phyloP scores from a whole-genome alignment of 2,329 filamentous ascomycete genomes.

The Colletotrichum sp. region DNA sequence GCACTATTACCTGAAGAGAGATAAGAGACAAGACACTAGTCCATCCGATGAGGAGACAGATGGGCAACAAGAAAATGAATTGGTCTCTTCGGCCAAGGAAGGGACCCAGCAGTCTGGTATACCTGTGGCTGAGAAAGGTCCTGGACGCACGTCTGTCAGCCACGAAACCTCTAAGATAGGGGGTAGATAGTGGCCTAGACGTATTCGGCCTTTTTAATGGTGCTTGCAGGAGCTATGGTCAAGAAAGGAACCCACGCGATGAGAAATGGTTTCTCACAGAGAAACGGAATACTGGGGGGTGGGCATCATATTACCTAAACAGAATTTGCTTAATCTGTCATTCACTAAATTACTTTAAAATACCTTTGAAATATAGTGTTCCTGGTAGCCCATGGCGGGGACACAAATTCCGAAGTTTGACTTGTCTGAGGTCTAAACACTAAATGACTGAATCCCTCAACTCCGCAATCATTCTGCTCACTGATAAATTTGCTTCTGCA shows the following conservation, averaged over 20 bases:
- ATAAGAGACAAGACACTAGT: not conserved
- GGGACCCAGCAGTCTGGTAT: not conserved
- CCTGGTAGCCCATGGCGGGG: not conserved
- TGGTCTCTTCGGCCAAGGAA: not conserved
- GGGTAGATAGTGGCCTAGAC: accelerated
- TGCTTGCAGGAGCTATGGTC: not conserved
- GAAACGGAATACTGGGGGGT: not conserved
- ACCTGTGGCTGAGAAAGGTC: not conserved
- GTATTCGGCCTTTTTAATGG: not conserved
- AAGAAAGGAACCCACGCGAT: not conserved
- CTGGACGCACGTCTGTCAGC: not conserved
- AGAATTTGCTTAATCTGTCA: not conserved
- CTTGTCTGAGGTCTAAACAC: no score
- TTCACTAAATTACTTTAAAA: not conserved
- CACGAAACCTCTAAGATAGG: not conserved
- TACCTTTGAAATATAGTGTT: not conserved
- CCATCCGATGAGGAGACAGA: not conserved
- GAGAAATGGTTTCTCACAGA: not conserved
- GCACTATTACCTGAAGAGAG: constrained; percentile 6
- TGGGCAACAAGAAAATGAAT: not conserved
- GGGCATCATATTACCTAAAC: not conserved
- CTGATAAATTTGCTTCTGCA: not conserved
- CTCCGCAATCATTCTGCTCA: not conserved
- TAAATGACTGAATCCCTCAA: not conserved
- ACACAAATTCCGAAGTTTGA: no score